Conservation (phyloP, 1,284 basidiomycete genomes). For the Malassezia sp. region DNA sequence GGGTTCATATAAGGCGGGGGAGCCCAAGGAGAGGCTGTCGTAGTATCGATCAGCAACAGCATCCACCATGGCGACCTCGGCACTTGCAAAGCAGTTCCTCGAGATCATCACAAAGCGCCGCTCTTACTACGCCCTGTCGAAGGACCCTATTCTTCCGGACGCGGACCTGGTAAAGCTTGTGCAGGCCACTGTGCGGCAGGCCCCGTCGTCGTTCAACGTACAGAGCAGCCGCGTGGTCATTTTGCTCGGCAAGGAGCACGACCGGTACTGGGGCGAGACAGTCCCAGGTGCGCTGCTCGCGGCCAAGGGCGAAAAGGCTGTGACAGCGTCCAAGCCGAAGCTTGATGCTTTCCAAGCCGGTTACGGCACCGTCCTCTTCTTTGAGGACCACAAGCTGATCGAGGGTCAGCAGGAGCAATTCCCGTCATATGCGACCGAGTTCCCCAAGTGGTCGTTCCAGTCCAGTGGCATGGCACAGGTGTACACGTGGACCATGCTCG, state of each 20-base stretch:
- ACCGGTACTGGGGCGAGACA: constrained; percentile 48
- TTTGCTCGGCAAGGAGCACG: constrained; percentile 48
- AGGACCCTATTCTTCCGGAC: constrained; percentile 46
- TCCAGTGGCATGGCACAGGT: constrained; percentile 46
- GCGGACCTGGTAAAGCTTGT: constrained; percentile 47
- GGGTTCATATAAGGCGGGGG: too few relatives aligned
- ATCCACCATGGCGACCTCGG: not conserved
- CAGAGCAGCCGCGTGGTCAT: constrained; percentile 49
- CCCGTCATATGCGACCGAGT: constrained; percentile 47
- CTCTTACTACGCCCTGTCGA: constrained; percentile 48
- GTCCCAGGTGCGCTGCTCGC: constrained; percentile 39
- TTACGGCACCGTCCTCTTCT: constrained; percentile 51
- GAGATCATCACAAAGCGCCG: constrained; percentile 41
- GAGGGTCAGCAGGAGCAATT: constrained; percentile 44
- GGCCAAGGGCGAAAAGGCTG: constrained; percentile 22
- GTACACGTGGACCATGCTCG: constrained; percentile 50
- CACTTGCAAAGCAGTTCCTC: constrained; percentile 16
- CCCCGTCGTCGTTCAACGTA: constrained; percentile 49
- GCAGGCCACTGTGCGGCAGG: constrained; percentile 48
- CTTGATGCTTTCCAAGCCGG: constrained; percentile 48
- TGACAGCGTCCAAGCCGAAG: constrained; percentile 20
- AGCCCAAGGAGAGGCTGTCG: too few relatives aligned
- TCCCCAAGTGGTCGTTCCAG: constrained; percentile 40
- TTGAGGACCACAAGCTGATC: constrained; percentile 25
- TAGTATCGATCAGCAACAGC: too few relatives aligned